Conservation (phyloP, 2,329 filamentous ascomycete genomes). For the Trichoderma asperellum region DNA sequence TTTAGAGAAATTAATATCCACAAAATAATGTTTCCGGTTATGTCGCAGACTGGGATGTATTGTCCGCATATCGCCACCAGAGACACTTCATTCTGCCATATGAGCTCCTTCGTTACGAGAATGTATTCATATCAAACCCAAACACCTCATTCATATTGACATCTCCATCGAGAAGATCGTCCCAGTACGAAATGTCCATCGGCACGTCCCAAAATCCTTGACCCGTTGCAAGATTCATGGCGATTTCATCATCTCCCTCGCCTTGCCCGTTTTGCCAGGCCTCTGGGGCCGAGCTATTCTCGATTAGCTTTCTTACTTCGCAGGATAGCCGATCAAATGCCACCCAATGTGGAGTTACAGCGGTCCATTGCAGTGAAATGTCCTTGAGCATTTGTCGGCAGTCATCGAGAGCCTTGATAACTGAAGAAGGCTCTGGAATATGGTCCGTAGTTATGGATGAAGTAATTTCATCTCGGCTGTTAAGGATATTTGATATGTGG, state of each 20-base stretch:
- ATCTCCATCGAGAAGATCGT: slow-evolving; percentile 20
- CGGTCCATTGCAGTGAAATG: slow-evolving; percentile 18
- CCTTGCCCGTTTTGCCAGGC: neutral
- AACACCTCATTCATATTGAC: slow-evolving; percentile 26
- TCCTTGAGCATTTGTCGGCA: slow-evolving; percentile 24
- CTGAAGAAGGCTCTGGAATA: slow-evolving; percentile 4
- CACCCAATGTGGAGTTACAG: slow-evolving; percentile 22
- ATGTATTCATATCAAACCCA: slow-evolving; percentile 24
- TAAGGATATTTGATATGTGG: slow-evolving; percentile 26
- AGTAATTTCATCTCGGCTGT: neutral
- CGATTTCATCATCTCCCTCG: neutral
- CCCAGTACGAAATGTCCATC: slow-evolving; percentile 27
- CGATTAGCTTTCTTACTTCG: slow-evolving; percentile 20
- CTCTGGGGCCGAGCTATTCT: neutral
- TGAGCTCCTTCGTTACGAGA: neutral
- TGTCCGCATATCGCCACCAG: slow-evolving; percentile 63
- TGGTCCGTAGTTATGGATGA: slow-evolving; percentile 1
- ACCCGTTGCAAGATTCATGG: neutral
- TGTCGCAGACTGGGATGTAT: neutral
- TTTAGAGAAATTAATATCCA: neutral
- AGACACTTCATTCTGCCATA: neutral
- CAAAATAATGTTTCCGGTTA: neutral
- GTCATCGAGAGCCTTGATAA: slow-evolving; percentile 25
- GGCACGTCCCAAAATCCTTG: slow-evolving; percentile 22
- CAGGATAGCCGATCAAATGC: slow-evolving; percentile 24